Percentiles rank a stretch among this genome's conserved stretches.
Evolutionary conservation across 2,329 filamentous ascomycete genomes (phyloP).

Genomic region (Thelonectria blattea): DNA sequence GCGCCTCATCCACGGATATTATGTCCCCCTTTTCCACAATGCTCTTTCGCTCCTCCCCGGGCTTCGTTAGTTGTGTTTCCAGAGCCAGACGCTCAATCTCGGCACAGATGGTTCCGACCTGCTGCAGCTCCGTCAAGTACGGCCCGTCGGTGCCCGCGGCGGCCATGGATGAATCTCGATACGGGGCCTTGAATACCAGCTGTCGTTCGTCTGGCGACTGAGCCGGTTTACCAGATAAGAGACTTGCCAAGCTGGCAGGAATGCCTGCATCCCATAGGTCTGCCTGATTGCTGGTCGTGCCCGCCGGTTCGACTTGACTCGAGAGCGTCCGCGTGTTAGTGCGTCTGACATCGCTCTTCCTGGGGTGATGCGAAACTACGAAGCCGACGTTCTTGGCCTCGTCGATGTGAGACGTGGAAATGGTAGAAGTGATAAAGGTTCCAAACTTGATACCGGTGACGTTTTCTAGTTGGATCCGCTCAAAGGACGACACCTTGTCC

Average conservation of each 20-base stretch:
- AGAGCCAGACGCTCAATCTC: constrained; percentile 76
- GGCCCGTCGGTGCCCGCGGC: constrained; percentile 55
- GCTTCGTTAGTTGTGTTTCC: constrained; percentile 50
- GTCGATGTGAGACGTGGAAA: constrained; percentile 78
- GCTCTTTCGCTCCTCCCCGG: constrained; percentile 50
- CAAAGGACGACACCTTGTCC: constrained; percentile 92
- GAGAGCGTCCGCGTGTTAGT: constrained; percentile 86
- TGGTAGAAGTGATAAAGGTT: constrained; percentile 87
- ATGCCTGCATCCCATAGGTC: constrained; percentile 32
- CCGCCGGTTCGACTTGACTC: constrained; percentile 48
- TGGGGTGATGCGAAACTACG: constrained; percentile 76
- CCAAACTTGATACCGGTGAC: constrained; percentile 77
- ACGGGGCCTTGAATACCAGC: constrained; percentile 63
- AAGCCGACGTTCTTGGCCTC: constrained; percentile 84
- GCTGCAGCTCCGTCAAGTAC: constrained; percentile 59
- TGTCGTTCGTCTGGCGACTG: constrained; percentile 39
- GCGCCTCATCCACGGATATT: constrained; percentile 84
- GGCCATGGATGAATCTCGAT: constrained; percentile 59
- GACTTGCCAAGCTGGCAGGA: constrained; percentile 47
- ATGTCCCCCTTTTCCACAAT: constrained; percentile 71
- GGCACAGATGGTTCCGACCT: constrained; percentile 69
- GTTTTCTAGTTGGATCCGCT: constrained; percentile 79
- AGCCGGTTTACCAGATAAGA: constrained; percentile 48
- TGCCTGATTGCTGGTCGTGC: constrained; percentile 31
- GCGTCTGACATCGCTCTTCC: constrained; percentile 72